Base-by-base conservation (phyloP, 2,329 filamentous ascomycete genomes). In the Lojkania enalia region DNA sequence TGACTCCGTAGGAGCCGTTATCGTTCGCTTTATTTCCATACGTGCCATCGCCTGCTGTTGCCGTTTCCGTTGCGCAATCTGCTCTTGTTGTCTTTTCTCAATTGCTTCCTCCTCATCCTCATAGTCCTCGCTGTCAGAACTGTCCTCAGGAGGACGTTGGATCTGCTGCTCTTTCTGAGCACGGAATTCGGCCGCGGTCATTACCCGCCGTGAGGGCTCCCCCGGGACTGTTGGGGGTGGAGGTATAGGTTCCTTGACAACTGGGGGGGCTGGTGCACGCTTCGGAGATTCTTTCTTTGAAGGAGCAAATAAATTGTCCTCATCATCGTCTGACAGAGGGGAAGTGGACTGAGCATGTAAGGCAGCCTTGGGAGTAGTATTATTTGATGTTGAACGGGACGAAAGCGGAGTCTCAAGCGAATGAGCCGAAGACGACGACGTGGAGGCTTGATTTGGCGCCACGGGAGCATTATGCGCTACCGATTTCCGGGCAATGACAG, bases 21-120 rank as follows among this genome's bases (percentile, higher is more conserved):
- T 69, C 5, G 64, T 61, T n/a, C 63, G 63, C 32, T 60, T 60
- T 60, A 70, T 62, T 16, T 59, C 53, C 30, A 67, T 63, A 12
- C 66, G 56, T 11, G 64, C 63, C 37, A 67, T 58, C 11, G 60
- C 54, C 63, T 66, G 61, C 37, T 68, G 64, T 32, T 64, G 61
- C 33, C 62, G 62, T 46, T 64, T 63, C 14, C 64, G 61, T 32
- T 61, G 57, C 31, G 58, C 42, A 14, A 63, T 49, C 36, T 67
- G 61, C 35, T 69, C 63, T 42, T 68, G 60, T 39, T 66, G 52
- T 12, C 64, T 59, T 39, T 60, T 59, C 49, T 55, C 52, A 42
- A 65, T 63, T 3, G 61, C 61, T 13, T 70, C 67, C 44, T 70
- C 67, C 46, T 70, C 67, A 32, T 69, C 67, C 31, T 70, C 67